These are phyloP conservation scores for Trichoderma virens DNA, from an alignment of 495 filamentous ascomycete species.

Conservation along the genomic window DNA sequence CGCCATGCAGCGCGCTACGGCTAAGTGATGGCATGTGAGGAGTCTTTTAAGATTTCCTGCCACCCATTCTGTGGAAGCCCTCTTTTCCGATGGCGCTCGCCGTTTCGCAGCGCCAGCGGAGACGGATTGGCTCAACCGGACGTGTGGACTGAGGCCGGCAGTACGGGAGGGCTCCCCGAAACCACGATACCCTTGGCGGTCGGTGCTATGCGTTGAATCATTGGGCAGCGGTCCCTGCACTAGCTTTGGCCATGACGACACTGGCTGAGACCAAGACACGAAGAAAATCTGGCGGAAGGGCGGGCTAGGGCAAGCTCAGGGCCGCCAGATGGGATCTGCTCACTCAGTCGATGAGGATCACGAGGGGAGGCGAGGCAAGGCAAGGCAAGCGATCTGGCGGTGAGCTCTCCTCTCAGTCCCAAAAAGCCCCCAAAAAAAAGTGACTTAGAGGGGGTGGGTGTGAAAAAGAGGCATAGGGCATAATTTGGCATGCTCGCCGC, in stretches of 20 bases:
- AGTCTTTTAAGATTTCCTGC: neutral
- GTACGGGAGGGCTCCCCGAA: neutral
- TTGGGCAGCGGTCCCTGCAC: slow-evolving; percentile 2
- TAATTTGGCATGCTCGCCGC: neutral
- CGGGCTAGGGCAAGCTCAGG: neutral
- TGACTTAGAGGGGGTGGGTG: neutral
- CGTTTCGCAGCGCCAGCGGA: neutral
- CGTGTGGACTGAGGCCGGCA: neutral
- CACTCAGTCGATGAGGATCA: slow-evolving; percentile 8
- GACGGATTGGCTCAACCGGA: slow-evolving; percentile 1
- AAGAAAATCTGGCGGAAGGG: neutral
- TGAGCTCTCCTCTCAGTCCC: neutral
- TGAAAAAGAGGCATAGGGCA: neutral
- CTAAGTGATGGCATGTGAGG: slow-evolving; percentile 2
- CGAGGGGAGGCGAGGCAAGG: neutral
- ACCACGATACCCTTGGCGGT: neutral
- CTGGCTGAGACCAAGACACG: neutral
- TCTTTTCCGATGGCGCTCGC: neutral
- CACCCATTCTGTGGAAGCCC: neutral
- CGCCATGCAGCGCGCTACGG: slow-evolving; percentile 1
- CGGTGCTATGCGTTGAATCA: slow-evolving; percentile 1
- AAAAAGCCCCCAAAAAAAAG: neutral
- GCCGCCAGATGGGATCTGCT: slow-evolving; percentile 4
- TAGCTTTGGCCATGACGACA: slow-evolving; percentile 5
- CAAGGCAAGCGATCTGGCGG: neutral